Base-by-base conservation (phyloP, 495 filamentous ascomycete species). In the Delitschia confertaspora region DNA sequence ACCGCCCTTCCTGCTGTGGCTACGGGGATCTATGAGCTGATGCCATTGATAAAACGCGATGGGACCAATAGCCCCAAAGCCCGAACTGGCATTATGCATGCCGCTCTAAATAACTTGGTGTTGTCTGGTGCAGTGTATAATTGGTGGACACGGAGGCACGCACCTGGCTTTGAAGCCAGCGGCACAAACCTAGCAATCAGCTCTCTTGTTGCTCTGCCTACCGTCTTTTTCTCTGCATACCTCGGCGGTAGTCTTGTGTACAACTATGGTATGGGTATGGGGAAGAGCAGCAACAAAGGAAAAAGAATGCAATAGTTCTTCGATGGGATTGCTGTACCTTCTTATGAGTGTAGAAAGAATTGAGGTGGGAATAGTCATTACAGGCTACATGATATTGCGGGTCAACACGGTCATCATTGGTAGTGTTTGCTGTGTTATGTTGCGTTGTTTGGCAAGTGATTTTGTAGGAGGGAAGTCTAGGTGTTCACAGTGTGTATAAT, bases 231-330 rank as follows among this genome's bases (percentile, higher is more conserved):
- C 17, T 38, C 43, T 20, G 55, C 55, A 30, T 54, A 46, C 18
- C 39, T 58, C 9, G 55, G 55, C 7, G 55, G 46, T 3, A 23
- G 20, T 5, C 26, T 58, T 22, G 47, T 58, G 10, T 58, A 58
- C 39, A 22, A 38, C 22, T 51, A 58, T 30, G 55, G 55, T 1
- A 53, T 58, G 42, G 55, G 55, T 20, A 39, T 58, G 19, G 45
- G 42, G 9, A 42, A 42, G 26, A 38, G 37, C 1, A 48, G 37
- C 18, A 45, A 34, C 38, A 45, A 45, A 33, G 37, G 13, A 27
- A 58, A 51, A 46, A 54, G 47, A 35, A 19, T 16, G 4, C 43
- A 46, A 18, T 53, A 36, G n/a, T n/a, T n/a, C n/a, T n/a, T n/a
- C n/a, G n/a, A n/a, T n/a, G n/a, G n/a, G n/a, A n/a, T n/a, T n/a